Evolutionary conservation across 2,329 filamentous ascomycete species (phyloP).

Genomic region (Epichloe hybrida): DNA sequence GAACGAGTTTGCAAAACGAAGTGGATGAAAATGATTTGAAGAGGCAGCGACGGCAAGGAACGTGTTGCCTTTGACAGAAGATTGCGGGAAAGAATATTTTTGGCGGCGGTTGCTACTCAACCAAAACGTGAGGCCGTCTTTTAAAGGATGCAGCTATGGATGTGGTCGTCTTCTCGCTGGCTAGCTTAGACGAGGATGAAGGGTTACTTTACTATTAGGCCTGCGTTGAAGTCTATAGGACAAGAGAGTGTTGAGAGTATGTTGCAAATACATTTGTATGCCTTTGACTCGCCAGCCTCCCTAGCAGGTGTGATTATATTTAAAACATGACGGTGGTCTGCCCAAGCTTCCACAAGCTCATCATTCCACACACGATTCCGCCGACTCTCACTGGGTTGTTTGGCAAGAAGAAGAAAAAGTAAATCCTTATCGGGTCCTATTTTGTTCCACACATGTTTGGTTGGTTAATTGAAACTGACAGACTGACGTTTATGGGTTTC

Average conservation of each 20-base stretch:
- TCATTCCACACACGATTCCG: no score
- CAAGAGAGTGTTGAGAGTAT: neutral
- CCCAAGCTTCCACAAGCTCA: no score
- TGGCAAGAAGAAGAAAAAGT: no score
- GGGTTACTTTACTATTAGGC: neutral
- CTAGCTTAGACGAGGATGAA: neutral
- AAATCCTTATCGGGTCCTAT: no score
- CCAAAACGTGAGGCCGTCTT: neutral
- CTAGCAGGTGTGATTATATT: no score
- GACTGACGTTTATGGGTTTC: no score
- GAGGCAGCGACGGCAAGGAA: neutral
- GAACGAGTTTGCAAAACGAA: conserved; percentile 6
- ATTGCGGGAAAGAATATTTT: neutral
- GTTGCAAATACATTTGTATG: neutral
- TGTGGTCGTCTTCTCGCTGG: neutral
- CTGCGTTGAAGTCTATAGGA: neutral
- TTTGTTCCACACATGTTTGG: no score
- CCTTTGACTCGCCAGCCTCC: neutral
- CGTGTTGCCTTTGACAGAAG: neutral
- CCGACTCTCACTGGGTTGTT: no score
- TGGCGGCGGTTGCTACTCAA: neutral
- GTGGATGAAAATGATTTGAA: conserved; percentile 7
- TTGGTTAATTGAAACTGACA: no score
- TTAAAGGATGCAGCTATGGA: conserved; percentile 5
- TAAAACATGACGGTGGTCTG: no score